Base-by-base conservation (phyloP, 805 yeast species). In the Candida germanica region DNA sequence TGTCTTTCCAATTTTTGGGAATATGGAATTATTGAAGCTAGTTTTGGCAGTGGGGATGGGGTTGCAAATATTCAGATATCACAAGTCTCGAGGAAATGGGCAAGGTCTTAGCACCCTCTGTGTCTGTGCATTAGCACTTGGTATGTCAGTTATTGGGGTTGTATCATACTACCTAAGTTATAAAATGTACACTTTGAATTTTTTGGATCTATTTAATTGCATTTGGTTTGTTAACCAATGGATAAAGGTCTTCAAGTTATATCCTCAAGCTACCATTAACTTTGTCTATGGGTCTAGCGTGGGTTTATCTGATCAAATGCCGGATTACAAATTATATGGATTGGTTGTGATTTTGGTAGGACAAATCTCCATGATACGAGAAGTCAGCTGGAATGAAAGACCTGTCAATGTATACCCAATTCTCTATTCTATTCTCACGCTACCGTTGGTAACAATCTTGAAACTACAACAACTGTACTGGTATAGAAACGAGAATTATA, bases 201-300 rank as follows among this genome's bases (percentile, higher is more conserved):
- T 51, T 18, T 42, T 73, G 14, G 80, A 75, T 41, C 52, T 65
- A 21, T 41, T 69, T 3, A 72, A 71, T 35, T 60, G 43, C 29
- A 8, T 68, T 3, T 71, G 75, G 77, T 39, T 66, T 0, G 26
- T 56, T 1, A 56, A 59, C 8, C 56, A 57, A 23, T 6, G 53
- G 7, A 19, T 56, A 0, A 43, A 44, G 2, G 23, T 54, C 2
- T 26, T 61, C 16, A 57, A 57, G 34, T 50, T 59, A 27, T 18
- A 61, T 3, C 78, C 80, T 0, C 78, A 73, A 35, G 31, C 68
- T 2, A 46, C 58, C 7, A 42, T 69, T 36, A 69, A 67, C 43
- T 66, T 65, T 64, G 46, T 62, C 51, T 62, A 59, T 10, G 55
- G 15, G 18, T 13, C 29, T 5, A 13, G 29, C 11, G 6, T 26